Base-by-base conservation (phyloP, 257 asterid species). In the Dorcoceras hygrometricum region DNA sequence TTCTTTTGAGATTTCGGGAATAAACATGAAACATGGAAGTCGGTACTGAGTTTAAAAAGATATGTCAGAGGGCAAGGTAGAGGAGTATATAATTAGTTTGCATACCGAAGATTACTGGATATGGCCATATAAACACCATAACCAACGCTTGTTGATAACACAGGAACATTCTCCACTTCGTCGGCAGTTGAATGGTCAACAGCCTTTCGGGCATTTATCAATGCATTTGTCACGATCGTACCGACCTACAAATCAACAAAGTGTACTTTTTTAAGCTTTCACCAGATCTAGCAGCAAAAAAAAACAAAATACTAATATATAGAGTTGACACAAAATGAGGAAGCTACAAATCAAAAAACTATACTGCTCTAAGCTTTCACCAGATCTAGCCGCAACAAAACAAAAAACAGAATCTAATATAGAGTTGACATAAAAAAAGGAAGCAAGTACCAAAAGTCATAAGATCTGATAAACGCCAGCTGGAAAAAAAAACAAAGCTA, bases 61-160 rank as follows among this genome's bases (percentile, higher is more conserved):
- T 53, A 58, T 1, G 56, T 50, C 6, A 65, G 23, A 46, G 7
- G 65, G 31, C 59, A 43, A 34, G 26, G 14, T 14, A 74, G 58
- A 48, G 29, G 25, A 46, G 11, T 3, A 28, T 8, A 46, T 16
- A 18, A 20, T 8, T 50, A 26, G 57, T 63, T 57, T 27, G 65
- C 94, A 66, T 83, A 92, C 98, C 98, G 87, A 27, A 92, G 92
- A 77, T 92, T 92, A 86, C 96, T 87, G 36, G 98, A 92, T 62
- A 92, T 73, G 51, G 93, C 84, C 98, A 92, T 92, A 63, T 92
- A 89, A 64, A 89, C 91, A 73, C 98, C 97, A 63, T 92, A 92
- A 22, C 89, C 97, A 34, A 82, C 79, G 66, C 97, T 92, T 69
- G 98, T 92, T 51, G 90, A 76, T 34, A 89, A 23, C 14, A 89